Percentiles rank a stretch among this genome's conserved stretches.
These are phyloP conservation scores for Exophiala bonariae DNA, from an alignment of 2,329 filamentous ascomycete species.

Conservation along the genomic window DNA sequence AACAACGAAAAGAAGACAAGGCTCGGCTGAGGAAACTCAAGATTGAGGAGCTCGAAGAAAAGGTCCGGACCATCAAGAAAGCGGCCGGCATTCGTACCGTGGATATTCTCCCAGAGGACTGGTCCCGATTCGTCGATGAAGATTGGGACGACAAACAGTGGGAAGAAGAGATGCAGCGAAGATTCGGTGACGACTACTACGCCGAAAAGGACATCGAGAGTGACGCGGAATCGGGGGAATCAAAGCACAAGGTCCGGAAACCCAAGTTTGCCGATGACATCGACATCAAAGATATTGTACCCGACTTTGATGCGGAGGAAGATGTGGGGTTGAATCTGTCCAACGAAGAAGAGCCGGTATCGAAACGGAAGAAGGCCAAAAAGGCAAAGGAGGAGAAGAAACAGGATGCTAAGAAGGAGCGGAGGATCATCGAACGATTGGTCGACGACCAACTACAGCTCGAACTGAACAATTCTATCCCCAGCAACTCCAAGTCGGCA, in stretches of 20 bases:
- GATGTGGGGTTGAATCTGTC: slow-evolving; percentile 57
- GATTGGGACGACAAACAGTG: slow-evolving; percentile 87
- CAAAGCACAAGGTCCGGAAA: slow-evolving; percentile 58
- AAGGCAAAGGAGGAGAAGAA: slow-evolving; percentile 59
- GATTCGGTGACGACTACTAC: slow-evolving; percentile 91
- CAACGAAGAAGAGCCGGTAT: slow-evolving; percentile 50
- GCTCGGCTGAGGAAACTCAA: slow-evolving; percentile 82
- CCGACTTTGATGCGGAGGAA: slow-evolving; percentile 61
- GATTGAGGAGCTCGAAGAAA: slow-evolving; percentile 85
- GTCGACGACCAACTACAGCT: slow-evolving; percentile 81
- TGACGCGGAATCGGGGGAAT: slow-evolving; percentile 66
- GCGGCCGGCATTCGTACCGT: slow-evolving; percentile 74
- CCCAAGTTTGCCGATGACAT: slow-evolving; percentile 97
- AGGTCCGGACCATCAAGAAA: slow-evolving; percentile 83
- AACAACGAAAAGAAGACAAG: slow-evolving; percentile 74
- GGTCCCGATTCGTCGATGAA: slow-evolving; percentile 79
- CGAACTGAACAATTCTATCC: slow-evolving; percentile 67
- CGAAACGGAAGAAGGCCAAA: slow-evolving; percentile 49
- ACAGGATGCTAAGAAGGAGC: slow-evolving; percentile 75
- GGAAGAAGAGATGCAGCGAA: slow-evolving; percentile 85
- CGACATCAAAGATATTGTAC: slow-evolving; percentile 89
- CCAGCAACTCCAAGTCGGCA: slow-evolving; percentile 49
- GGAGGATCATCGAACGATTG: slow-evolving; percentile 78
- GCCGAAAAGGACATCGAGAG: slow-evolving; percentile 62
- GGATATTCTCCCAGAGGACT: slow-evolving; percentile 70